Evolutionary conservation across 306 rosid species (phyloP).

Genomic region (Acacia melanoxylon): DNA sequence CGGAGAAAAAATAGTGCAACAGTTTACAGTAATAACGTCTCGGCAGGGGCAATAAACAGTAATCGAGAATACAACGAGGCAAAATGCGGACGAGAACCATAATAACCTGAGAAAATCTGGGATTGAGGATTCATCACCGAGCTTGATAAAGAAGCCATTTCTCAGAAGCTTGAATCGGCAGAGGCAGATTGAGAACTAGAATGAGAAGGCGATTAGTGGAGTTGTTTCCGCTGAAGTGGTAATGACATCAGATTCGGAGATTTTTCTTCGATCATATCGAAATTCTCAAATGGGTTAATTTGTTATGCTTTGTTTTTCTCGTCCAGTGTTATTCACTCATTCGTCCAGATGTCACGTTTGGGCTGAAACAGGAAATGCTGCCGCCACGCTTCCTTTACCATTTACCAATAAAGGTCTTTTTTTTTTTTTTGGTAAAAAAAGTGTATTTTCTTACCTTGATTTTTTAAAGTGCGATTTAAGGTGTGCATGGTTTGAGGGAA

Average conservation of each 20-base stretch:
- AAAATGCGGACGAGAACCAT: background rate
- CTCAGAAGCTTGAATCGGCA: background rate
- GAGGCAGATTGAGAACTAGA: background rate
- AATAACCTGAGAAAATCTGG: constrained; percentile 40
- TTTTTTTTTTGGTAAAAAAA: too few relatives aligned
- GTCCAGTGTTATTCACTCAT: background rate
- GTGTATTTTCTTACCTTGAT: too few relatives aligned
- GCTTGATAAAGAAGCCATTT: constrained; percentile 45
- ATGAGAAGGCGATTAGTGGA: background rate
- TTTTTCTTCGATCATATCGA: constrained; percentile 26
- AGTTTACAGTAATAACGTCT: background rate
- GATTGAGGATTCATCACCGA: constrained; percentile 30
- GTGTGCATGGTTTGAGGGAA: too few relatives aligned
- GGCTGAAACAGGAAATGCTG: background rate
- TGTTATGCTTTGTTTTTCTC: background rate
- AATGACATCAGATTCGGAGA: background rate
- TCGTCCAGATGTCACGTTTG: background rate
- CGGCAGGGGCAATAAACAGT: background rate
- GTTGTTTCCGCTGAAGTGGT: background rate
- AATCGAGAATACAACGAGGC: background rate
- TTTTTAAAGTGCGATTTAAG: too few relatives aligned
- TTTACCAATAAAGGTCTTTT: too few relatives aligned
- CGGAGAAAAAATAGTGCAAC: background rate
- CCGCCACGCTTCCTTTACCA: too few relatives aligned
- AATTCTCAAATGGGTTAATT: background rate